Base-by-base conservation (phyloP, 2,329 filamentous ascomycete genomes). In the Setomelanomma holmii region DNA sequence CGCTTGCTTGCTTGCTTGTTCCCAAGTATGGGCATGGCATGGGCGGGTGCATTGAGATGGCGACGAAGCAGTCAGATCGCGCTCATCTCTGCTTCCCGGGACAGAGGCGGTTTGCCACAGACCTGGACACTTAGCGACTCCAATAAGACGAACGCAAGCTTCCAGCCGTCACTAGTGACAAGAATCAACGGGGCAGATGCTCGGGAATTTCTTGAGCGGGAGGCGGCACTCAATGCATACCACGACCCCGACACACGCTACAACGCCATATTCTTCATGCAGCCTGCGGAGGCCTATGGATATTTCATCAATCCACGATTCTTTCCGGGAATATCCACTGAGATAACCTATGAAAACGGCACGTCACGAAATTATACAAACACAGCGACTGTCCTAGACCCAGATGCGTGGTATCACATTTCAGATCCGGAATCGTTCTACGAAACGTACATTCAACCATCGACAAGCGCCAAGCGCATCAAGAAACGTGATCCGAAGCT, bases 191-290 rank as follows among this genome's bases (percentile, higher is more conserved):
- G 72, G 1, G 57, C 69, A 38, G 67, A 74, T 41, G 73, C 69
- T 1, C 51, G 64, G 5, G 58, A 69, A 12, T 77, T 72, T 21
- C 54, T 79, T 33, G 56, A 69, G 8, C 60, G 69, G 10, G 68
- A 74, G 40, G 65, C 73, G 14, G 40, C 59, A 2, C 36, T 62
- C 24, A 69, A 55, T n/a, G 23, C 62, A 0, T 74, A 71, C 27
- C 75, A 78, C 20, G 77, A 79, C 33, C 74, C 73, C 2, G 76
- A 79, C 50, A 68, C 75, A 0, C 64, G 73, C 16, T 79, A 72
- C 50, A 78, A 79, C 43, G 53, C 61, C 33, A 60, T 77, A 51
- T 76, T 79, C 51, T 68, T 71, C 49, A 67, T 71, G 56, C 68
- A 68, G 11, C 55, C 68, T 8, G 63, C 68, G 14, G 66, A 71